Evolutionary conservation across 371 early-diverging fungal species (phyloP).

Genomic region (Rhizopus stolonifer): DNA sequence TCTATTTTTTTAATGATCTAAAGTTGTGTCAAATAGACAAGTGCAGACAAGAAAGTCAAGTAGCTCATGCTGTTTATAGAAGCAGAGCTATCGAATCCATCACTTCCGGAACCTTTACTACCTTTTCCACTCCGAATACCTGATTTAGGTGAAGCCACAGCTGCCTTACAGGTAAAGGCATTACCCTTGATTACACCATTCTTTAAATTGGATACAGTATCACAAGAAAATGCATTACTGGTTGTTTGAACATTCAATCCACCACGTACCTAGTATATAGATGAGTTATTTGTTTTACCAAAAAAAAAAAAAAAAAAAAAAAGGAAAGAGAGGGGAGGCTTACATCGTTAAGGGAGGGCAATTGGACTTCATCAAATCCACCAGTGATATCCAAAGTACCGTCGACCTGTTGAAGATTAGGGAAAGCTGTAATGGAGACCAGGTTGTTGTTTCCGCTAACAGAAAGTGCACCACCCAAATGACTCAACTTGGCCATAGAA

Average conservation of each 20-base stretch:
- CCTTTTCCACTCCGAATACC: slow-evolving; percentile 14
- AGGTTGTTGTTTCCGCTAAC: slow-evolving; percentile 49
- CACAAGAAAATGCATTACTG: slow-evolving; percentile 36
- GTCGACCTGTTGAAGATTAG: slow-evolving; percentile 46
- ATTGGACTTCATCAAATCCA: slow-evolving; percentile 41
- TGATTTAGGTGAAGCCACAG: slow-evolving; percentile 32
- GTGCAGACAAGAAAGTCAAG: slow-evolving; percentile 31
- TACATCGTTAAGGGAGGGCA: slow-evolving; percentile 46
- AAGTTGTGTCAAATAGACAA: neutral
- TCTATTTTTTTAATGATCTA: neutral
- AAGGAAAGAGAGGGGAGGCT: too few species aligned
- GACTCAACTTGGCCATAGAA: slow-evolving; percentile 41
- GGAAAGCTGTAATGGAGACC: slow-evolving; percentile 40
- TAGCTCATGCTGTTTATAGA: neutral
- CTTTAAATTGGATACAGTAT: slow-evolving; percentile 28
- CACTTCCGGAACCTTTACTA: slow-evolving; percentile 6
- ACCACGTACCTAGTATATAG: slow-evolving; percentile 36
- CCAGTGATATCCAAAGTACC: slow-evolving; percentile 57
- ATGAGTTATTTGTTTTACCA: too few species aligned
- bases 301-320: too few species aligned
- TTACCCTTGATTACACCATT: slow-evolving; percentile 41
- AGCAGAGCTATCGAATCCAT: slow-evolving; percentile 10
- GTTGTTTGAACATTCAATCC: slow-evolving; percentile 45
- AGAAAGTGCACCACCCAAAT: slow-evolving; percentile 55
- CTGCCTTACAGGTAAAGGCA: slow-evolving; percentile 30